phyloP scores from a whole-genome alignment of 2,329 filamentous ascomycete genomes.

The Colletotrichum lindemuthianum region DNA sequence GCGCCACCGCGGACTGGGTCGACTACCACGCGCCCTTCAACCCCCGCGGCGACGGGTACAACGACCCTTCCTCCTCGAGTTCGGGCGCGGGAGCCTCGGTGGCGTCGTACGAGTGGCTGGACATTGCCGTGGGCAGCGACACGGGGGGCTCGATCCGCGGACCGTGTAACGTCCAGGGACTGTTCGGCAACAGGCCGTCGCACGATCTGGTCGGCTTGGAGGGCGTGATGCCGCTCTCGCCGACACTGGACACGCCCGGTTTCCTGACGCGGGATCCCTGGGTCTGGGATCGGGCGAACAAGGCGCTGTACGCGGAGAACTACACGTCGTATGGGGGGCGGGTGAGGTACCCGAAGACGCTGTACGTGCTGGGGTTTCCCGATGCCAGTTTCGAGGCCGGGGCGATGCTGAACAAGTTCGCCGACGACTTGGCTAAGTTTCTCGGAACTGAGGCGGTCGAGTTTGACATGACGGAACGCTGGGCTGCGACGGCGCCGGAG shows the following conservation, averaged over 20 bases:
- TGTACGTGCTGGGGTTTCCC: conserved; percentile 45
- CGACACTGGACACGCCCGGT: conserved; percentile 55
- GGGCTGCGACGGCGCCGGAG: conserved; percentile 40
- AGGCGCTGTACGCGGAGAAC: conserved; percentile 46
- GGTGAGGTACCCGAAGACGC: conserved; percentile 38
- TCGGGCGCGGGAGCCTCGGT: conserved; percentile 47
- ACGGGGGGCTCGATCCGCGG: conserved; percentile 59
- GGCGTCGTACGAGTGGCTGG: conserved; percentile 56
- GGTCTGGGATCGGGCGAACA: conserved; percentile 46
- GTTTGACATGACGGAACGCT: conserved; percentile 40
- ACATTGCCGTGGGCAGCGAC: conserved; percentile 55
- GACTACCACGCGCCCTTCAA: conserved; percentile 53
- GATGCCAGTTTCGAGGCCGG: conserved; percentile 32
- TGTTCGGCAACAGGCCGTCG: conserved; percentile 57
- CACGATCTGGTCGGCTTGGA: conserved; percentile 52
- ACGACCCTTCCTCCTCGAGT: conserved; percentile 53
- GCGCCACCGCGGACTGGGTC: conserved; percentile 57
- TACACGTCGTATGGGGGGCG: conserved; percentile 41
- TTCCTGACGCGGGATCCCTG: conserved; percentile 50
- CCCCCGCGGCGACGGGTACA: conserved; percentile 58
- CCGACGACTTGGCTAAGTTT: conserved; percentile 41
- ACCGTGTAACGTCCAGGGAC: conserved; percentile 53
- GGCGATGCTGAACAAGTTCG: conserved; percentile 42
- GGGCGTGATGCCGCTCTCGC: conserved; percentile 53
- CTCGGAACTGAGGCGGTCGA: conserved; percentile 38